Evolutionary conservation across 169 alveolate species (phyloP).

Genomic region (Eimeria tenella): DNA sequence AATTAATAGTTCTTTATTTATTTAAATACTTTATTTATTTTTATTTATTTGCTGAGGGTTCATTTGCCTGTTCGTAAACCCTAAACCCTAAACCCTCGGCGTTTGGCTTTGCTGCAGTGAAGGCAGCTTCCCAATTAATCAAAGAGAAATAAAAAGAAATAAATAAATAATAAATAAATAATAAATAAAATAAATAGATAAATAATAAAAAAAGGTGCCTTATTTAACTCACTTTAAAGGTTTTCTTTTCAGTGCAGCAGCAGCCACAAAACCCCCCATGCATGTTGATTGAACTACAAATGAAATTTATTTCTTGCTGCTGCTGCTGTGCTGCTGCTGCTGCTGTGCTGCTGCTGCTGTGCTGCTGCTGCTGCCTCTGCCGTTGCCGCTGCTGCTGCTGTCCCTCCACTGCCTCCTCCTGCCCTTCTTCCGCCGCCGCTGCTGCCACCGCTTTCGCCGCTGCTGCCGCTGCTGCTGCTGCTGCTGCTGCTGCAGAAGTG

Average conservation of each 20-base stretch:
- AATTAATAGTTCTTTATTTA: no score
- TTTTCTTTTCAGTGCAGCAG: no score
- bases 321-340: background rate
- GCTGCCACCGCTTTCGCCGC: background rate
- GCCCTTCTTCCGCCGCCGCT: background rate
- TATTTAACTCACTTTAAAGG: no score
- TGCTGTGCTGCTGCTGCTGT: background rate
- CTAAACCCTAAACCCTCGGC: no score
- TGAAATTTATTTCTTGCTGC: background rate
- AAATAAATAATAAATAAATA: no score
- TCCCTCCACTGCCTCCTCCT: background rate
- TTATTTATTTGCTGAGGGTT: background rate
- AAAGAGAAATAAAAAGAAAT: no score
- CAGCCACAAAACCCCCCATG: no score
- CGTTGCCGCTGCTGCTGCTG: background rate
- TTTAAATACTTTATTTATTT: background rate
- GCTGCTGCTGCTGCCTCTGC: background rate
- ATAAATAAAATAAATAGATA: no score
- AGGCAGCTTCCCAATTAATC: no score
- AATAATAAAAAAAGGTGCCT: no score
- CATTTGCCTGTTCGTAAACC: background rate
- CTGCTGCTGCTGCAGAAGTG: slow-evolving; percentile 45
- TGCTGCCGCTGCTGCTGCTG: background rate
- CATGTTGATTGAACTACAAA: no score
- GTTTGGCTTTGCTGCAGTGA: no score